Conservation (phyloP, 2,329 filamentous ascomycete genomes). For the Nothophoma quercina region DNA sequence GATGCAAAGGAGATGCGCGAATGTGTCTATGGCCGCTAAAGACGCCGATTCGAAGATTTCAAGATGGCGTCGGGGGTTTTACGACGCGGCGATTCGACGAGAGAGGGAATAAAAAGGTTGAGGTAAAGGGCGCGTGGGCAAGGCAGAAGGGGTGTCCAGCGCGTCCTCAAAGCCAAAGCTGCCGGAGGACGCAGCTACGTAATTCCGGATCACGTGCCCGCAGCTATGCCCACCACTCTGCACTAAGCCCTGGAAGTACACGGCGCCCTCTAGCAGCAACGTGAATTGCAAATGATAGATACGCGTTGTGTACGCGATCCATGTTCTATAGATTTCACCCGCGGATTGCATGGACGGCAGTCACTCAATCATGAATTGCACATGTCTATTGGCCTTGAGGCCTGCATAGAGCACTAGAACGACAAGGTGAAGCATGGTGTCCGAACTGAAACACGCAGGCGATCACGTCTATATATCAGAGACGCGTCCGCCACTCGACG, state of each 20-base stretch:
- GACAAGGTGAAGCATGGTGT: constrained; percentile 32
- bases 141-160: constrained; percentile 27
- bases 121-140: constrained; percentile 28
- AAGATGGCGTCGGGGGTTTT: constrained; percentile 15
- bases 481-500: constrained; percentile 7
- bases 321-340: background rate
- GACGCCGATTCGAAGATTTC: constrained; percentile 21
- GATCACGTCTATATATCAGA: constrained; percentile 19
- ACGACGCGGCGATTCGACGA: constrained; percentile 26
- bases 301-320: constrained; percentile 9
- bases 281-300: background rate
- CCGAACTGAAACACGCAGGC: constrained; percentile 25
- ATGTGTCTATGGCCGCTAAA: constrained; percentile 19
- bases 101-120: constrained; percentile 18
- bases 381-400: constrained; percentile 10
- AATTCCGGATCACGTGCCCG: constrained; percentile 6
- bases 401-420: constrained; percentile 27
- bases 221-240: background rate
- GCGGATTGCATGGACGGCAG: background rate
- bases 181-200: constrained; percentile 25
- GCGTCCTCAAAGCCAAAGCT: constrained; percentile 34
- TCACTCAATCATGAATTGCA: background rate
- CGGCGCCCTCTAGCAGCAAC: constrained; percentile 1
- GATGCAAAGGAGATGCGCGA: constrained; percentile 40
- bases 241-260: background rate